phyloP scores from a whole-genome alignment of 345 rosid genomes.

The Cardamine occulta region DNA sequence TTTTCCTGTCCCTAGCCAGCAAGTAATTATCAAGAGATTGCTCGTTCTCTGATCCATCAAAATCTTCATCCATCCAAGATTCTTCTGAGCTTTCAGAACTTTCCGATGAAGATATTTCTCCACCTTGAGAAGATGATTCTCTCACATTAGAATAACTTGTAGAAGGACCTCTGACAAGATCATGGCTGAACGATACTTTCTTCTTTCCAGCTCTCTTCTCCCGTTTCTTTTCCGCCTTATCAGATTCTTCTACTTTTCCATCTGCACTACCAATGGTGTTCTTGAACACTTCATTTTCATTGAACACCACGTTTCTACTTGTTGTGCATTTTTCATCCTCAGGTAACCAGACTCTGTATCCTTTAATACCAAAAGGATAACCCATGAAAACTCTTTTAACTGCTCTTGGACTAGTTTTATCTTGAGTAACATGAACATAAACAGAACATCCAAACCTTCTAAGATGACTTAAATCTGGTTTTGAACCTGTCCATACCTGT shows the following conservation, averaged over 20 bases:
- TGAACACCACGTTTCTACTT: background rate
- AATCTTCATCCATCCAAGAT: background rate
- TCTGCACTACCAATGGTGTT: background rate
- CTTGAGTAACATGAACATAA: background rate
- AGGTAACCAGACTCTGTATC: background rate
- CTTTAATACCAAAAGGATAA: background rate
- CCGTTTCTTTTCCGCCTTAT: rapidly evolving
- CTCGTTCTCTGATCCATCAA: background rate
- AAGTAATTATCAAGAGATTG: background rate
- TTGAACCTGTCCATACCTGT: background rate
- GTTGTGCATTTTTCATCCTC: background rate
- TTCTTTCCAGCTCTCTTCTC: background rate
- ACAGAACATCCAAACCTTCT: background rate
- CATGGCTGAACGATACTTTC: background rate
- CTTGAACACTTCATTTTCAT: background rate
- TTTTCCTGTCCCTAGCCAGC: background rate
- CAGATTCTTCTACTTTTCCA: background rate
- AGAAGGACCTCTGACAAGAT: background rate
- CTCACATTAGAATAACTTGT: background rate
- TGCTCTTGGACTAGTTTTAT: background rate
- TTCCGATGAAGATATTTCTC: background rate
- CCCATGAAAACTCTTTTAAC: background rate
- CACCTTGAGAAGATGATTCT: background rate
- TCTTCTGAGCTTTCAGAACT: background rate
- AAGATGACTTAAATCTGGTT: background rate